Percentiles rank a stretch among this genome's conserved stretches.
These are phyloP conservation scores for Apiospora koreana DNA, from an alignment of 2,329 filamentous ascomycete genomes.

Conservation along the genomic window DNA sequence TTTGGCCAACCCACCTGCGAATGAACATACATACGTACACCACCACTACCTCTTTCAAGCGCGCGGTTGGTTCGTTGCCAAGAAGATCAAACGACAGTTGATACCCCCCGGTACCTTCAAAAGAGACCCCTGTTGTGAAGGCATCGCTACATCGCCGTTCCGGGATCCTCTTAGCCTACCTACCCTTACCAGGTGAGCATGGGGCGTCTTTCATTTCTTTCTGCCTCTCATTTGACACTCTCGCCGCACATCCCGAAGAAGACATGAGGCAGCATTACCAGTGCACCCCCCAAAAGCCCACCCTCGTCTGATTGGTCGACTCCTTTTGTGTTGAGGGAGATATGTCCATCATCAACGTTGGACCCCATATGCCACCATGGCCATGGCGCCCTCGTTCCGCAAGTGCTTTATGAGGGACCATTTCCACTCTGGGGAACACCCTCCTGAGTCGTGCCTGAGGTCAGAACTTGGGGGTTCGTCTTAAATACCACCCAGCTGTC, in stretches of 20 bases:
- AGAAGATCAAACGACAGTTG: neutral
- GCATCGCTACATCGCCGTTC: neutral
- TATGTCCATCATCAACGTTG: neutral
- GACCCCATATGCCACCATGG: neutral
- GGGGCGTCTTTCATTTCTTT: neutral
- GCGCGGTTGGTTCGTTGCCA: neutral
- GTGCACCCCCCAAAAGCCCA: neutral
- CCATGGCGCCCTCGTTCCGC: neutral
- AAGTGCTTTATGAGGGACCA: neutral
- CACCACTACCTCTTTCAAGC: neutral
- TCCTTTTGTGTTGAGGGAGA: neutral
- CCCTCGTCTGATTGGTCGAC: neutral
- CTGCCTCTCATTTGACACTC: neutral
- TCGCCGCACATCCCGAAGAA: slow-evolving; percentile 3
- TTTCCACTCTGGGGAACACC: neutral
- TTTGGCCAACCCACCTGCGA: neutral
- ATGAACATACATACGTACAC: neutral
- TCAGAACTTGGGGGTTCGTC: neutral
- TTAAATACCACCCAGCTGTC: neutral
- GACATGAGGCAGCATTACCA: neutral
- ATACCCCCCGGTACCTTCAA: neutral
- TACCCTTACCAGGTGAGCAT: neutral
- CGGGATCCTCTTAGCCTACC: neutral
- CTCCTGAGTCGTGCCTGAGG: neutral
- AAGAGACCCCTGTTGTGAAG: neutral